A percentile compares a stretch with the other conserved stretches of the same genome.
Evolutionary conservation across 2,329 filamentous ascomycete species (phyloP).

Genomic region (Phyllosticta citrichinensis): DNA sequence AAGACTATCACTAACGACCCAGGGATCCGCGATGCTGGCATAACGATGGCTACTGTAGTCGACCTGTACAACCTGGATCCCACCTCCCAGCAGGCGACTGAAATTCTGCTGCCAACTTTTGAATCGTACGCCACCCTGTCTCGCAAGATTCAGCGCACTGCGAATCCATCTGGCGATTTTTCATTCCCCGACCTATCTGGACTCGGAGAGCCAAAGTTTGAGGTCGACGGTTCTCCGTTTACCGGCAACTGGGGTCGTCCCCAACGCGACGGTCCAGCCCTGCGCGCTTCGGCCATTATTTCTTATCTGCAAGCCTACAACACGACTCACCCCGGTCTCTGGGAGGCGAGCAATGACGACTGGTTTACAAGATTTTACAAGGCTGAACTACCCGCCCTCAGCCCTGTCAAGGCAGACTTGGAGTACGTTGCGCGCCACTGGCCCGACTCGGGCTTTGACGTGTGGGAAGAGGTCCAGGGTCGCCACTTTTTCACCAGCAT

Average conservation of each 20-base stretch:
- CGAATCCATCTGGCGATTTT: slow-evolving; percentile 26
- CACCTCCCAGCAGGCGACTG: slow-evolving; percentile 16
- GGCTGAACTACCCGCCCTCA: slow-evolving; percentile 24
- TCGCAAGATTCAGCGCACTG: slow-evolving; percentile 27
- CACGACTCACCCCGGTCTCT: slow-evolving; percentile 27
- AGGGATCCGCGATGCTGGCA: slow-evolving; percentile 36
- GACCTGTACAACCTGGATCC: slow-evolving; percentile 26
- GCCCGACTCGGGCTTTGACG: slow-evolving; percentile 33
- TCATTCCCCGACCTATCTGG: slow-evolving; percentile 25
- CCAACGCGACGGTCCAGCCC: slow-evolving; percentile 35
- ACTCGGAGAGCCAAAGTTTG: slow-evolving; percentile 36
- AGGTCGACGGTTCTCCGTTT: slow-evolving; percentile 28
- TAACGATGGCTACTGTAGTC: slow-evolving; percentile 33
- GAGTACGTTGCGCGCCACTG: slow-evolving; percentile 35
- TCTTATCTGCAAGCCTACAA: slow-evolving; percentile 32
- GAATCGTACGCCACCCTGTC: slow-evolving; percentile 26
- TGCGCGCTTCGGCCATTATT: slow-evolving; percentile 34
- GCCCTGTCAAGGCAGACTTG: slow-evolving; percentile 35
- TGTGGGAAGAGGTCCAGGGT: slow-evolving; percentile 38
- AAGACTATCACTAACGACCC: neutral
- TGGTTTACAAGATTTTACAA: slow-evolving; percentile 29
- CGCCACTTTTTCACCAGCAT: slow-evolving; percentile 33
- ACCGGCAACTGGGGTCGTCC: slow-evolving; percentile 33
- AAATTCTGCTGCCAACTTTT: slow-evolving; percentile 21
- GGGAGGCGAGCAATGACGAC: slow-evolving; percentile 40